Evolutionary conservation across 2,329 filamentous ascomycete genomes (phyloP).

Genomic region (Penicillium vulpinum): DNA sequence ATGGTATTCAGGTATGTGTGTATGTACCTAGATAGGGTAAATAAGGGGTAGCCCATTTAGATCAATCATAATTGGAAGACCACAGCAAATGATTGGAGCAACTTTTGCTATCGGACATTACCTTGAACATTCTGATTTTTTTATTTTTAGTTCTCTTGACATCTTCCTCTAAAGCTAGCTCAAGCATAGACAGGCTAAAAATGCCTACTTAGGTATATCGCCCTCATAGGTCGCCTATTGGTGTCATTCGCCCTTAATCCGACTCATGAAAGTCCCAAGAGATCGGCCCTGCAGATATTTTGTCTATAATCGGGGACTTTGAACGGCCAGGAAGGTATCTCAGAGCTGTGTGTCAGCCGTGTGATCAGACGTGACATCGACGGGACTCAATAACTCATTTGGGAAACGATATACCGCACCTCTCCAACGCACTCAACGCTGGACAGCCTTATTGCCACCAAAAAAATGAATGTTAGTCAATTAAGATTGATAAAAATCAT

Average conservation of each 20-base stretch:
- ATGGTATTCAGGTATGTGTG: not conserved
- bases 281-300: not conserved
- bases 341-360: not conserved
- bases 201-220: not conserved
- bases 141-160: not conserved
- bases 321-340: not conserved
- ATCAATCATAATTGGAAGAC: not conserved
- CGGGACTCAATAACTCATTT: conserved; percentile 35
- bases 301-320: not conserved
- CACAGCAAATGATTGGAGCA: not conserved
- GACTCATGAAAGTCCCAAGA: too few species aligned
- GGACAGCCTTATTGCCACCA: not conserved
- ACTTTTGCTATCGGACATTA: not conserved
- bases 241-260: too few species aligned
- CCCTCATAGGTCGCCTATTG: not conserved
- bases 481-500: too few species aligned
- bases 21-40: too few species aligned
- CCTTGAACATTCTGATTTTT: not conserved
- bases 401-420: conserved; percentile 32
- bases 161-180: not conserved
- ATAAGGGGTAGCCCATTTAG: not conserved
- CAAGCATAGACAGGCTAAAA: not conserved
- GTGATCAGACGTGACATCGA: conserved; percentile 2
- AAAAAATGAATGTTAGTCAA: not conserved
- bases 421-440: conserved; percentile 6